Conservation (phyloP, 1,284 basidiomycete species). For the Ustilago nuda region DNA sequence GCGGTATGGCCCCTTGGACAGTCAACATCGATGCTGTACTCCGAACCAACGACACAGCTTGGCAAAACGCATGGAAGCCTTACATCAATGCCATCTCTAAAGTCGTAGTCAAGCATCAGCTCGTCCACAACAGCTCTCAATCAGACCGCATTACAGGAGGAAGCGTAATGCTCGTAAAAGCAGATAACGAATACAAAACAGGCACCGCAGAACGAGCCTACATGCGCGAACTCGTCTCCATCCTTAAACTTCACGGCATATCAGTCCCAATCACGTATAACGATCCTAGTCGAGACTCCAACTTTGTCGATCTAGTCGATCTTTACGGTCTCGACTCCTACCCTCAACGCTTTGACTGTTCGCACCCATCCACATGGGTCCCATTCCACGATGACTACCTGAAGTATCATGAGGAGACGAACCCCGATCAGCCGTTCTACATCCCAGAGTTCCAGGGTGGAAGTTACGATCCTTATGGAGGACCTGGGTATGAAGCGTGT, state of each 20-base stretch:
- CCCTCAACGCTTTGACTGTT: conserved; percentile 78
- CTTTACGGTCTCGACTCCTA: conserved; percentile 76
- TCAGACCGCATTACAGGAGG: conserved; percentile 31
- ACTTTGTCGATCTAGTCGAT: conserved; percentile 70
- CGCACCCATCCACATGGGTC: conserved; percentile 75
- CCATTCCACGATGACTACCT: conserved; percentile 53
- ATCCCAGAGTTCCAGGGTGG: conserved; percentile 74
- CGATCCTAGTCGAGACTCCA: conserved; percentile 45
- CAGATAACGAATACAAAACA: conserved; percentile 67
- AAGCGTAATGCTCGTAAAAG: conserved; percentile 55
- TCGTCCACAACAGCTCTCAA: conserved; percentile 70
- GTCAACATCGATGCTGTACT: conserved; percentile 77
- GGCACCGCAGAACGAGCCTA: conserved; percentile 58
- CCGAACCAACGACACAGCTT: conserved; percentile 78
- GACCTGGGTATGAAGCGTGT: conserved; percentile 48
- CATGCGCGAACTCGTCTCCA: conserved; percentile 36
- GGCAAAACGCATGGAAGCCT: conserved; percentile 77
- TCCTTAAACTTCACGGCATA: conserved; percentile 43
- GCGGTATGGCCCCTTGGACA: conserved; percentile 82
- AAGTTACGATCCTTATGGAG: conserved; percentile 55
- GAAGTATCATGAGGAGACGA: conserved; percentile 60
- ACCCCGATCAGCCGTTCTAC: conserved; percentile 76
- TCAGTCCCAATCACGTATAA: conserved; percentile 59
- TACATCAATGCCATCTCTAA: conserved; percentile 78
- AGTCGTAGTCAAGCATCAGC: conserved; percentile 76